Evolutionary conservation across 768 basidiomycete genomes (phyloP), one percentile per base, ranked within the genome.

Genomic region (Boletus speciosus): DNA sequence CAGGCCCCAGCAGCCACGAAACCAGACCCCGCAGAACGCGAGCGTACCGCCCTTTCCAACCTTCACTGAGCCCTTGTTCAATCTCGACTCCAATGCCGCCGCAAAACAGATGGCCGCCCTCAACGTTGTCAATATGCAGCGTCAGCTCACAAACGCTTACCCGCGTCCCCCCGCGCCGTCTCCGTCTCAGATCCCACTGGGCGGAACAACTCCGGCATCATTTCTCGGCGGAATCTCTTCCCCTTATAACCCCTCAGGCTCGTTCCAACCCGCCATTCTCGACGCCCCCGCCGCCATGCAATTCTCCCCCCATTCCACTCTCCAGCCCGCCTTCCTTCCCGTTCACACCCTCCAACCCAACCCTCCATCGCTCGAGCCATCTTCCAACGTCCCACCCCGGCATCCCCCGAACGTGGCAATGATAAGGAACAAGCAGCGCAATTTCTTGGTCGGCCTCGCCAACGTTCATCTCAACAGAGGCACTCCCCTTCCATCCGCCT

Each of bases 101-200:
- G 85, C 85, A 54, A 92, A 90, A 70, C 90, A 92, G 73, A 87
- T 90, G 81, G 86, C 87, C 31, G 85, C 85, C 10, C 81, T 91
- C 60, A 83, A 77, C 62, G 84, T 80, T 50, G 85, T 77, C 46
- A 83, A 77, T 61, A 60, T 64, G 51, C 69, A 67, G 51, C 67
- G 69, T 16, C 77, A 81, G 61, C 80, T 82, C 65, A 77, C 83
- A 72, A 78, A 81, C 60, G 73, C 76, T 55, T 81, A 80, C 64
- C 82, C 80, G 59, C 78, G 75, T 56, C 72, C 57, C 60, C 69
- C 68, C 59, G 70, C 71, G 69, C 74, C 66, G 32, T 63, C 70
- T 36, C 55, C 76, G 52, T 67, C 71, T 34, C 67, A 70, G 57
- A 53, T 71, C 39, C 38, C 59, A 52, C 66, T 73, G 46, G 73